Evolutionary conservation across 257 asterid genomes (phyloP).

Genomic region (Leptodermis oblonga): DNA sequence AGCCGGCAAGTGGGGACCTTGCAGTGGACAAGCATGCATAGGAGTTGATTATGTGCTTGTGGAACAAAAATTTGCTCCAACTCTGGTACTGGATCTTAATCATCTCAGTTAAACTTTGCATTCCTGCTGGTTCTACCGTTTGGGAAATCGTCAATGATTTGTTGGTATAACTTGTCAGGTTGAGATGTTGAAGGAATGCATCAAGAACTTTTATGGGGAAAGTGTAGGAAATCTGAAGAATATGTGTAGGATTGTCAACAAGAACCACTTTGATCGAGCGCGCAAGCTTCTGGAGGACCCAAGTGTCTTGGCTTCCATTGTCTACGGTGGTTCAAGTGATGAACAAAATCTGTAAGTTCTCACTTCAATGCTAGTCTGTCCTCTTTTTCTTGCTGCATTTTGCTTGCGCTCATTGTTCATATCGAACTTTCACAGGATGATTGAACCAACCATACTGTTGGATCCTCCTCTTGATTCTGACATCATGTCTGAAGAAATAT

Average conservation of each 20-base stretch:
- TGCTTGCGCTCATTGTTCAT: neutral
- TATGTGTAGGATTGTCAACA: conserved; percentile 69
- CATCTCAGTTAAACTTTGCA: neutral
- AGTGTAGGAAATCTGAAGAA: conserved; percentile 46
- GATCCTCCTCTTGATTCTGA: conserved; percentile 84
- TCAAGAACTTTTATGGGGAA: conserved; percentile 61
- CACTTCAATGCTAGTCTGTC: conserved; percentile 1
- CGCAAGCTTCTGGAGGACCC: conserved; percentile 65
- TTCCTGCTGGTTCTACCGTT: neutral
- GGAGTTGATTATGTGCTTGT: conserved; percentile 83
- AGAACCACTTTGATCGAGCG: conserved; percentile 65
- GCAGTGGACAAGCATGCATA: conserved; percentile 97
- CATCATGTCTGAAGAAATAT: conserved; percentile 86
- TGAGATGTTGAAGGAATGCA: conserved; percentile 55
- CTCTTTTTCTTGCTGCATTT: neutral
- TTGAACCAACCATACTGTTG: conserved; percentile 84
- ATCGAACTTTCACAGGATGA: conserved; percentile 42
- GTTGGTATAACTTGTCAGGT: conserved; percentile 38
- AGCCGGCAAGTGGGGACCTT: conserved; percentile 89
- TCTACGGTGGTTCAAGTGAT: conserved; percentile 77
- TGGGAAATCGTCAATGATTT: neutral
- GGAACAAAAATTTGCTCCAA: conserved; percentile 44
- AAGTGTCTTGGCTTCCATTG: conserved; percentile 55
- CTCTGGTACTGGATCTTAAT: conserved; percentile 44
- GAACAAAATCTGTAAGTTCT: conserved; percentile 55